Evolutionary conservation across 2,329 filamentous ascomycete species (phyloP).

Genomic region (Didymella arachidicola): DNA sequence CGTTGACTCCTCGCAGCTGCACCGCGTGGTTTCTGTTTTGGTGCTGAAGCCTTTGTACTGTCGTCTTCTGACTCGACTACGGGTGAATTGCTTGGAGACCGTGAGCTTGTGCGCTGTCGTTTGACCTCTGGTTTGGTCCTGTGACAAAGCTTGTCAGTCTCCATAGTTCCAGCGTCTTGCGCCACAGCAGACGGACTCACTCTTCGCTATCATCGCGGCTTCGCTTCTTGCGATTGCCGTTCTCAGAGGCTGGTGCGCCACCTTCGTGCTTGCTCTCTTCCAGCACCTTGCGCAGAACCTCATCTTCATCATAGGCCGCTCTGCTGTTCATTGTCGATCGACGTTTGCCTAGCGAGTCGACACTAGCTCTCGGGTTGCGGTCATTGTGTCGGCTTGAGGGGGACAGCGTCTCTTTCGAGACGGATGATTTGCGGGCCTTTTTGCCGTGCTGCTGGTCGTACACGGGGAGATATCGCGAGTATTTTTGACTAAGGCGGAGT

Average conservation of each 20-base stretch:
- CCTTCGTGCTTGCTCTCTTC: conserved; percentile 92
- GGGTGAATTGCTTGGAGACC: conserved; percentile 55
- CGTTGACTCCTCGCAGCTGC: conserved; percentile 61
- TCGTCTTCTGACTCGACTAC: conserved; percentile 78
- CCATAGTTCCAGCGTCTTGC: conserved; percentile 5
- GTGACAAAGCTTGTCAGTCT: conserved; percentile 43
- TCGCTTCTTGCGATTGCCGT: conserved; percentile 74
- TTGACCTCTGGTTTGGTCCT: conserved; percentile 78
- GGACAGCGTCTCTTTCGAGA: conserved; percentile 68
- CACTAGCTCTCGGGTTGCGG: conserved; percentile 59
- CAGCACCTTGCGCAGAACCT: conserved; percentile 85
- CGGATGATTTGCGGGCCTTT: conserved; percentile 67
- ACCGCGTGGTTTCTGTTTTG: conserved; percentile 55
- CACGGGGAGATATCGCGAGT: conserved; percentile 70
- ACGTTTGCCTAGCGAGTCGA: conserved; percentile 74
- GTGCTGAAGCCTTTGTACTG: conserved; percentile 53
- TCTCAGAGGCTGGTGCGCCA: conserved; percentile 63
- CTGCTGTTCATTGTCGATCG: conserved; percentile 98
- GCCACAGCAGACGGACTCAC: conserved; percentile 64
- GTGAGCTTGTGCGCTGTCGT: conserved; percentile 76
- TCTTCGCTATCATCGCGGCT: conserved; percentile 92
- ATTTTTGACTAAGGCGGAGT: conserved; percentile 61
- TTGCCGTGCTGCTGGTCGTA: conserved; percentile 60
- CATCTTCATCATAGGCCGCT: conserved; percentile 94
- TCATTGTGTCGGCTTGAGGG: conserved; percentile 60